phyloP scores from a whole-genome alignment of 2,329 filamentous ascomycete genomes.

The Colletotrichum sp. region DNA sequence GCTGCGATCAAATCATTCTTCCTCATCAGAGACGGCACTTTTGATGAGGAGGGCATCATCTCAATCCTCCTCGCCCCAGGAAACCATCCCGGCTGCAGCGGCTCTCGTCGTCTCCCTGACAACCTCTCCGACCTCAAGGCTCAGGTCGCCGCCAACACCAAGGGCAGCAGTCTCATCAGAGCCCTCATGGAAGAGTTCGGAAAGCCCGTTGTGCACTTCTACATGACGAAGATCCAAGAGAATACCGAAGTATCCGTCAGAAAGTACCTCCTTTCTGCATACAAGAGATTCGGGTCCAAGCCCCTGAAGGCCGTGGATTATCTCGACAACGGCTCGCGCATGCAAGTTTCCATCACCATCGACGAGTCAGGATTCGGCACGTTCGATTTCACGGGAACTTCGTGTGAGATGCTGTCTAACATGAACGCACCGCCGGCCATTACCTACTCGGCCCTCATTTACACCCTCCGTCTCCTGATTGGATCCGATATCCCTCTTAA shows the following conservation, averaged over 20 bases:
- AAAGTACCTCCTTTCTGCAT: background rate
- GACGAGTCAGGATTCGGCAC: constrained; percentile 75
- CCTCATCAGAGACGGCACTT: constrained; percentile 76
- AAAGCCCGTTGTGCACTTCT: constrained; percentile 72
- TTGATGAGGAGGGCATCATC: constrained; percentile 78
- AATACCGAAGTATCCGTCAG: constrained; percentile 58
- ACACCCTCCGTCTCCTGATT: constrained; percentile 35
- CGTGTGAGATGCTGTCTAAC: constrained; percentile 32
- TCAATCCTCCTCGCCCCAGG: constrained; percentile 77
- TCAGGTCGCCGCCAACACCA: constrained; percentile 85
- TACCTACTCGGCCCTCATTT: constrained; percentile 37
- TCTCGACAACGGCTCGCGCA: constrained; percentile 87
- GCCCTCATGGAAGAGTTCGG: constrained; percentile 76
- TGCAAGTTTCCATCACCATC: constrained; percentile 77
- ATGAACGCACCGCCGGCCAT: constrained; percentile 34
- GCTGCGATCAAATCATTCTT: constrained; percentile 70
- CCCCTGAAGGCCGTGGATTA: constrained; percentile 77
- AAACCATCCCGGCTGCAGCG: constrained; percentile 75
- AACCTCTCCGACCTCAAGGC: constrained; percentile 89
- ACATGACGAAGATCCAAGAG: constrained; percentile 71
- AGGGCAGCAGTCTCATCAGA: constrained; percentile 78
- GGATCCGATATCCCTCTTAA: constrained; percentile 36
- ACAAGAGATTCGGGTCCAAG: constrained; percentile 40
- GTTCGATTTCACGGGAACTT: constrained; percentile 53
- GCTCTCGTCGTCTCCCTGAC: constrained; percentile 79